Evolutionary conservation across 2,329 filamentous ascomycete genomes (phyloP), one percentile per base, ranked within the genome.

Genomic region (Colletotrichum higginsianum): DNA sequence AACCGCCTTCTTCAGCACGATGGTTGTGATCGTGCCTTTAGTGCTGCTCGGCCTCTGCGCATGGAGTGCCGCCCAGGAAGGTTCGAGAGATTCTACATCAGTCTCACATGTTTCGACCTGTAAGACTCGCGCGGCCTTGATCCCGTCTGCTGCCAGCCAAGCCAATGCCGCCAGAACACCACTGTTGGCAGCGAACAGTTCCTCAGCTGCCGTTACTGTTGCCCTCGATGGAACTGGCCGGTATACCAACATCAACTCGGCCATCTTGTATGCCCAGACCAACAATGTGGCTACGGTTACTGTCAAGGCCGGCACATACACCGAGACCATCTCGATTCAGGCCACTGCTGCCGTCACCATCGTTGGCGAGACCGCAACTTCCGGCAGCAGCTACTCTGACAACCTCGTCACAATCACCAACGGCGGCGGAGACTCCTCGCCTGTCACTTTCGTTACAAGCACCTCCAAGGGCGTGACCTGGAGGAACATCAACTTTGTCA

Each of bases 221-320:
- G 83, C 84, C 18, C 69, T 79, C 1, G 84, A 85, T 73, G 82
- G 83, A 40, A 82, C 79, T 26, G 84, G 81, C 23, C 82, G 85
- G 58, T 86, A 82, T 67, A 84, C 83, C 18, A 83, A 80, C 13
- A 85, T 87, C 74, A 81, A 80, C 61, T 78, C 82, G 18, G 84
- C 84, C 38, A 79, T 86, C 21, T 77, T 80, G 4, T 84, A 82
- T 40, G 85, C 85, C 1, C 80, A 85, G 72, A 79, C 75, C 61
- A 80, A 80, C 61, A 80, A 77, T 1, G 78, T 83, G 26, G 79
- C 84, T 1, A 85, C 84, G 0, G 83, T 87, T 1, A 80, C 82
- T 15, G 79, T 86, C 21, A 79, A 82, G 6, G 79, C 83, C 1
- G 85, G 85, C 16, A 85, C 83, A 0, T 87, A 86, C 68, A 80